phyloP scores from a whole-genome alignment of 192 early-diverging fungal species.

The Backusella macrospora region DNA sequence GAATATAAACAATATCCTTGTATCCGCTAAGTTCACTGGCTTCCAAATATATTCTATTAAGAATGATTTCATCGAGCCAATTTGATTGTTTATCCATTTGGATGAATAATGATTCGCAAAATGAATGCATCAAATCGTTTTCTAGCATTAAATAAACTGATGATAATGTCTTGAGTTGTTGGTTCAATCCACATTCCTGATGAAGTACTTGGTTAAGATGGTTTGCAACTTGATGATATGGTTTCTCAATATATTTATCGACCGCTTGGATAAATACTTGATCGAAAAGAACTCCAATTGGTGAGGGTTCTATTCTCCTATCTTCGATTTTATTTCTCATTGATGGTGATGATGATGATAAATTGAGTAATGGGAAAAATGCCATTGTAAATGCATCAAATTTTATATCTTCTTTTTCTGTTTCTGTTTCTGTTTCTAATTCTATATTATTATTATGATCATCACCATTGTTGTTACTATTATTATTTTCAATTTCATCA shows the following conservation, averaged over 20 bases:
- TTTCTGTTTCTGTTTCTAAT: neutral
- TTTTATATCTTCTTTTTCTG: neutral
- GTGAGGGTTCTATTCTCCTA: neutral
- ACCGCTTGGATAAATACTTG: conserved; percentile 4
- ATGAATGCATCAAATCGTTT: conserved; percentile 44
- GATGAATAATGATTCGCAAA: conserved; percentile 39
- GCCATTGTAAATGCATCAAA: neutral
- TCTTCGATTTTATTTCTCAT: neutral
- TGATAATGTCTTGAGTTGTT: conserved; percentile 34
- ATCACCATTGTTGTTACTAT: no score
- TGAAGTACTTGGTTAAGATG: conserved; percentile 30
- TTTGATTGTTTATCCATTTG: conserved; percentile 42
- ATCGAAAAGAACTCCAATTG: conserved; percentile 6
- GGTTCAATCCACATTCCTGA: conserved; percentile 25
- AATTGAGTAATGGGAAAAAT: neutral
- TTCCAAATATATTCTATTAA: conserved; percentile 38
- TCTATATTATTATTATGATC: no score
- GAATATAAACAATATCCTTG: conserved; percentile 29
- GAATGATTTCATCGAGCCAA: conserved; percentile 41
- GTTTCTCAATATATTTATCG: conserved; percentile 36
- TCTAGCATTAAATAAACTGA: conserved; percentile 46
- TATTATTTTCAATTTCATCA: no score
- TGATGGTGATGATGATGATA: neutral
- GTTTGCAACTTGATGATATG: conserved; percentile 32
- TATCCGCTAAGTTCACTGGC: conserved; percentile 20